Conservation (phyloP, 495 filamentous ascomycete genomes). For the Cenococcum geophilum region DNA sequence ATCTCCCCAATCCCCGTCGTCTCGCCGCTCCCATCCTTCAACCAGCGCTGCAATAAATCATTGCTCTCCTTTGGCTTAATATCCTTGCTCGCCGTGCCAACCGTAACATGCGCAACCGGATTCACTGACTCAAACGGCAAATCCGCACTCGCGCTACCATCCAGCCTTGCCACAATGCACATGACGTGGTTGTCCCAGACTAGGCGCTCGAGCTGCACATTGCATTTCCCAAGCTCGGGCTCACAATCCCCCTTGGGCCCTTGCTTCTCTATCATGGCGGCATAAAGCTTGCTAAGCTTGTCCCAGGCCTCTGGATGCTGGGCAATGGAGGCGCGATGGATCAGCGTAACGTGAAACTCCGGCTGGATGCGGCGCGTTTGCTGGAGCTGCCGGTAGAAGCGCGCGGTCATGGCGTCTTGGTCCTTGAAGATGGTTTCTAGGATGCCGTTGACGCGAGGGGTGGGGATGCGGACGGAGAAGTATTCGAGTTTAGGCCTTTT, state of each 20-base stretch:
- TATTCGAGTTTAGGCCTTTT: slow-evolving; percentile 66
- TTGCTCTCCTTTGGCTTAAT: slow-evolving; percentile 96
- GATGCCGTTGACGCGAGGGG: slow-evolving; percentile 50
- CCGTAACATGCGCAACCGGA: slow-evolving; percentile 75
- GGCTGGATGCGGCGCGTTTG: slow-evolving; percentile 67
- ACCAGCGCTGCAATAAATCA: slow-evolving; percentile 67
- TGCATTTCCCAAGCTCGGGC: slow-evolving; percentile 46
- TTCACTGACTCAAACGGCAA: slow-evolving; percentile 65
- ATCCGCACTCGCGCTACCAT: slow-evolving; percentile 30
- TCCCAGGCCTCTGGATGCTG: slow-evolving; percentile 65
- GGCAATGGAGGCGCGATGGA: slow-evolving; percentile 62
- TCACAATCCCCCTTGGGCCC: slow-evolving; percentile 18
- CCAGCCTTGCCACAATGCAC: slow-evolving; percentile 74
- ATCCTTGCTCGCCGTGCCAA: slow-evolving; percentile 64
- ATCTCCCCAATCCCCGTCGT: slow-evolving; percentile 44
- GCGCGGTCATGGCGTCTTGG: slow-evolving; percentile 44
- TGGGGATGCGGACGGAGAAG: slow-evolving; percentile 62
- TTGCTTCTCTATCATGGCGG: slow-evolving; percentile 11
- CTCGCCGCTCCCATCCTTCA: slow-evolving; percentile 46
- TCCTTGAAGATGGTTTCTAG: slow-evolving; percentile 64
- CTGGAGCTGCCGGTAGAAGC: slow-evolving; percentile 71
- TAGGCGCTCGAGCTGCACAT: slow-evolving; percentile 58
- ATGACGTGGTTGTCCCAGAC: slow-evolving; percentile 80
- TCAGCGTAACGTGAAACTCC: slow-evolving; percentile 89
- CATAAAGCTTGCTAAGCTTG: slow-evolving; percentile 46